phyloP scores from a whole-genome alignment of 441 rosid genomes.

The Melastoma candidum region DNA sequence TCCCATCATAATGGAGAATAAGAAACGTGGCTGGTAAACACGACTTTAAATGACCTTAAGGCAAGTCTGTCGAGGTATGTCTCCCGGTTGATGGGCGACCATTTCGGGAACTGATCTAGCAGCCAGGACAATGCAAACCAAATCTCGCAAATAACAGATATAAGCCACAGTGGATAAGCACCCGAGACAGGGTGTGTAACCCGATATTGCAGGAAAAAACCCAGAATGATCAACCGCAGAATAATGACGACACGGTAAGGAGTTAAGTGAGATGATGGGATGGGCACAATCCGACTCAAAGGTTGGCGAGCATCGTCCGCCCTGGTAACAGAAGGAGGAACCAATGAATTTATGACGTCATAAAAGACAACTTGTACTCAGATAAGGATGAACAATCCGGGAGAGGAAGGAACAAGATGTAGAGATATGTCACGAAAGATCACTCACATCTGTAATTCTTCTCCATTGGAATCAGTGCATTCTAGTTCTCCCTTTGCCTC shows the following conservation, averaged over 20 bases:
- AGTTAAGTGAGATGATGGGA: conserved; percentile 72
- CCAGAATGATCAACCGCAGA: conserved; percentile 94
- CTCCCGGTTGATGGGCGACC: conserved; percentile 94
- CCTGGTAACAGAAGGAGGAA: conserved; percentile 29
- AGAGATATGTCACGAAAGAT: neutral
- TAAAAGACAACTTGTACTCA: neutral
- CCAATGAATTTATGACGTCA: conserved; percentile 1
- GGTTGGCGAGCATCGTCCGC: conserved; percentile 93
- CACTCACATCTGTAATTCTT: conserved; percentile 87
- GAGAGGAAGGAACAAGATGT: too few species aligned
- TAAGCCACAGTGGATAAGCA: conserved; percentile 92
- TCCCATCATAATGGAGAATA: neutral
- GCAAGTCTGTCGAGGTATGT: conserved; percentile 93
- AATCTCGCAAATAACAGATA: conserved; percentile 94
- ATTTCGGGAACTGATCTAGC: conserved; percentile 96
- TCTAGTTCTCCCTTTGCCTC: conserved; percentile 91
- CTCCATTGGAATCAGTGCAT: conserved; percentile 94
- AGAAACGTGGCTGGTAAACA: conserved; percentile 3
- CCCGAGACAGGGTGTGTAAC: conserved; percentile 85
- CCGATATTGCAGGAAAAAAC: conserved; percentile 93
- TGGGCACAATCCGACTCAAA: conserved; percentile 77
- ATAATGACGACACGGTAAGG: conserved; percentile 91
- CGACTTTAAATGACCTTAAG: conserved; percentile 47
- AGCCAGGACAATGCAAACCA: conserved; percentile 99
- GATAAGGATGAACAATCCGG: too few species aligned